Conservation (phyloP, 768 basidiomycete species). For the Hirschioporus abietinus region DNA sequence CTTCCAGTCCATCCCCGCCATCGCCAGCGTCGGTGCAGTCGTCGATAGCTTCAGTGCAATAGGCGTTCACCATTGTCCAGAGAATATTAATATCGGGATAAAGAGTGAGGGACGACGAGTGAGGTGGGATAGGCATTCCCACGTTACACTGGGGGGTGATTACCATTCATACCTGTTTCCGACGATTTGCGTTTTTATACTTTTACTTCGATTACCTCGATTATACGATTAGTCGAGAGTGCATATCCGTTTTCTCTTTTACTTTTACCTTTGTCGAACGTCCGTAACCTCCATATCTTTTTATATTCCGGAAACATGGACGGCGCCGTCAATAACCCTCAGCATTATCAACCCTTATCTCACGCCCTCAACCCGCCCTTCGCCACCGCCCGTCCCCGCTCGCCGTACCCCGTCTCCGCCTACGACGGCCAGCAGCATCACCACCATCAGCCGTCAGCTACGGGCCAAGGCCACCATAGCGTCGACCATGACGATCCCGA, state of each 20-base stretch:
- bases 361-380: conserved; percentile 65
- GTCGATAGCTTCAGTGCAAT: background rate
- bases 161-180: background rate
- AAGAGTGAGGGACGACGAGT: background rate
- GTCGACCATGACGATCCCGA: conserved; percentile 23
- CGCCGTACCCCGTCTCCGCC: conserved; percentile 13
- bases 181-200: background rate
- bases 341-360: conserved; percentile 77
- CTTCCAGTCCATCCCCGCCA: background rate
- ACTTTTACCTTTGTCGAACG: background rate
- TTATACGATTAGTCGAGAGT: background rate
- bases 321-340: conserved; percentile 41
- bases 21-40: background rate
- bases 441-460: conserved; percentile 20
- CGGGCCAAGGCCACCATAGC: conserved; percentile 19
- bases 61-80: background rate
- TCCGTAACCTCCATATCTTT: conserved; percentile 1
- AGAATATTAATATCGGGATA: background rate
- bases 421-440: conserved; percentile 19
- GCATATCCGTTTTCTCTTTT: conserved; percentile 1
- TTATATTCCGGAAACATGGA: conserved; percentile 2
- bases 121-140: background rate
- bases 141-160: background rate
- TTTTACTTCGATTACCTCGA: background rate
- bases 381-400: conserved; percentile 9